A percentile compares a stretch with the other conserved stretches of the same genome.
Conservation (phyloP, 106 monocot genomes). For the Apostasia ramifera region DNA sequence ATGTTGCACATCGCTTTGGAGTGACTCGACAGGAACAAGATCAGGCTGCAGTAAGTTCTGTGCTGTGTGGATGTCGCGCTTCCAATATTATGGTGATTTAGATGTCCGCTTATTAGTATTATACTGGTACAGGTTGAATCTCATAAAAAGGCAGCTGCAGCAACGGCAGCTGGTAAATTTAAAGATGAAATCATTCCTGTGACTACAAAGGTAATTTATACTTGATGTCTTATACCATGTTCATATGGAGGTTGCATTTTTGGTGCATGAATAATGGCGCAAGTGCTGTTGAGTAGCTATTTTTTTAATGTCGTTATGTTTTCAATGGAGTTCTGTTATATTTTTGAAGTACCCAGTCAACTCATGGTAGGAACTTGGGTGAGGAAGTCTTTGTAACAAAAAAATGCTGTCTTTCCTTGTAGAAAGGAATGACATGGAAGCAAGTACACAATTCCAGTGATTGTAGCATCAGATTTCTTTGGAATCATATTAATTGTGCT, state of each 20-base stretch:
- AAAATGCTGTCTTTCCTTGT: too few relatives aligned
- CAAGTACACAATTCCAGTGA: too few relatives aligned
- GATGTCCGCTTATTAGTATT: background rate
- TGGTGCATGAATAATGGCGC: too few relatives aligned
- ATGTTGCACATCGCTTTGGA: constrained; percentile 70
- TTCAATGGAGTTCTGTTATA: too few relatives aligned
- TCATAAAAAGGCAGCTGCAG: constrained; percentile 88
- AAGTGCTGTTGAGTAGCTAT: too few relatives aligned
- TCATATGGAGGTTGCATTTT: too few relatives aligned
- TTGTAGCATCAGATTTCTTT: background rate
- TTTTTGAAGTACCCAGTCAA: too few relatives aligned
- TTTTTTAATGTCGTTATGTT: too few relatives aligned
- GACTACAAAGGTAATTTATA: constrained; percentile 56
- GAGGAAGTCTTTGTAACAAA: too few relatives aligned
- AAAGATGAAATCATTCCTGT: constrained; percentile 97
- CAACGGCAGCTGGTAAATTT: constrained; percentile 86
- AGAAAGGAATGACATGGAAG: too few relatives aligned
- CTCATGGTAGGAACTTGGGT: too few relatives aligned
- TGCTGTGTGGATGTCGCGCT: background rate
- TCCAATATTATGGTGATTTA: background rate
- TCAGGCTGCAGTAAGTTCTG: constrained; percentile 74
- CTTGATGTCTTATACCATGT: too few relatives aligned
- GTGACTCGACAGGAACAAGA: constrained; percentile 36
- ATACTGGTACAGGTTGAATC: constrained; percentile 65
- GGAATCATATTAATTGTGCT: background rate